Conservation (phyloP, 805 yeast genomes). For the Metschnikowia aberdeeniae region DNA sequence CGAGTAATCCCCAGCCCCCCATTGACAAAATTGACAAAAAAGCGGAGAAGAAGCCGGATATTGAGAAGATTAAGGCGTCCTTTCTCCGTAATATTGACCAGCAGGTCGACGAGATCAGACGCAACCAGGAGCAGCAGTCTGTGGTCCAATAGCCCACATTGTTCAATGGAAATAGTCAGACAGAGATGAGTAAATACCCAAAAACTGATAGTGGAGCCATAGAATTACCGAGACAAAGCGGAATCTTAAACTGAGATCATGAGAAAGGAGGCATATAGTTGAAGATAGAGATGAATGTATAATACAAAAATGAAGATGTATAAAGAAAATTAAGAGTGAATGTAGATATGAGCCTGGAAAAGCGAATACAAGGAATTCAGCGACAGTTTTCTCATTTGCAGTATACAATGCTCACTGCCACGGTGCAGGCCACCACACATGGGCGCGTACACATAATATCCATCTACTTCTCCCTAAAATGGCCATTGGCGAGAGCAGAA, state of each 20-base stretch:
- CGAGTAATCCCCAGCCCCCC: slow-evolving; percentile 10
- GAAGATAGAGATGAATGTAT: too few relatives aligned
- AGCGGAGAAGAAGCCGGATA: slow-evolving; percentile 4
- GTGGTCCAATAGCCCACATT: neutral
- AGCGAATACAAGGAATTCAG: too few relatives aligned
- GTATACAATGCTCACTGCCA: too few relatives aligned
- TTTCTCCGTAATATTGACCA: slow-evolving; percentile 27
- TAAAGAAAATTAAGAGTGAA: too few relatives aligned
- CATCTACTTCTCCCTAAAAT: slow-evolving; percentile 3
- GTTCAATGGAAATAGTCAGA: neutral
- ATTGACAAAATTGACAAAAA: neutral
- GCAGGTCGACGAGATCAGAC: slow-evolving; percentile 21
- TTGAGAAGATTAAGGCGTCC: slow-evolving; percentile 21
- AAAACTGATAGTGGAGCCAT: too few relatives aligned
- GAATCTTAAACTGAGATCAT: too few relatives aligned
- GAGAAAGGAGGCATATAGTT: too few relatives aligned
- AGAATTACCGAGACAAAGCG: too few relatives aligned
- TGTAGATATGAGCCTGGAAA: too few relatives aligned
- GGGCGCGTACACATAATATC: neutral
- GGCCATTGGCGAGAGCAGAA: slow-evolving; percentile 66
- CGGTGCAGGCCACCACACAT: neutral
- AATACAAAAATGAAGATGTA: too few relatives aligned
- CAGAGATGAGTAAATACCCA: too few relatives aligned
- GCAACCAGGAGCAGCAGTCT: slow-evolving; percentile 8
- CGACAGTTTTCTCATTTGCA: too few relatives aligned